phyloP scores from a whole-genome alignment of 2,329 filamentous ascomycete species.

The Microsporum canis region DNA sequence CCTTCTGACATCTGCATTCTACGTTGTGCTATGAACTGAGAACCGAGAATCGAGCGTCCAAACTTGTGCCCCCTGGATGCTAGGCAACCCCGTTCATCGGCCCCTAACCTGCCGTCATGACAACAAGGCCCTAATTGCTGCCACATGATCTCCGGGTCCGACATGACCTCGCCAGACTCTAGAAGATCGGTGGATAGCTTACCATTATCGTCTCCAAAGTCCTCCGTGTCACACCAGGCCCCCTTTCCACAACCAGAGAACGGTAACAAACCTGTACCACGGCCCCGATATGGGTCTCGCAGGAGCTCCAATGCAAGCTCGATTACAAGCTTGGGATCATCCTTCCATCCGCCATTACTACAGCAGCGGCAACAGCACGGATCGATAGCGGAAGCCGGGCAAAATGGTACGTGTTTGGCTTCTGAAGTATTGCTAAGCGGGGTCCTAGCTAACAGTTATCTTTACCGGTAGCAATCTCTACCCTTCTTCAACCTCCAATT shows the following conservation, averaged over 20 bases:
- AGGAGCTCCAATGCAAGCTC: slow-evolving; percentile 81
- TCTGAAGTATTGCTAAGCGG: neutral
- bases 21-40: too few relatives aligned
- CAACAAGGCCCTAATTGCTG: neutral
- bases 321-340: slow-evolving; percentile 74
- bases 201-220: slow-evolving; percentile 43
- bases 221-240: slow-evolving; percentile 40
- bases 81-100: neutral
- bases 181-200: slow-evolving; percentile 58
- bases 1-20: too few relatives aligned
- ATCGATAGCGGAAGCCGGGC: slow-evolving; percentile 54
- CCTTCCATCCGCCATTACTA: slow-evolving; percentile 54
- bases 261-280: slow-evolving; percentile 21
- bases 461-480: slow-evolving; percentile 58
- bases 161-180: slow-evolving; percentile 51
- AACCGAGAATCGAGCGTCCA: neutral
- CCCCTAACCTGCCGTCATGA: neutral
- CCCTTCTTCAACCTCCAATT: slow-evolving; percentile 62
- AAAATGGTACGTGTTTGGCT: slow-evolving; percentile 47
- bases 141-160: slow-evolving; percentile 21
- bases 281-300: slow-evolving; percentile 36
- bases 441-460: neutral
- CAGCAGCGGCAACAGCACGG: slow-evolving; percentile 31
- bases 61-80: neutral
- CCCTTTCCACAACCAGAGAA: slow-evolving; percentile 27